phyloP scores from a whole-genome alignment of 352 stramenopile species.

The Phytophthora rubi region DNA sequence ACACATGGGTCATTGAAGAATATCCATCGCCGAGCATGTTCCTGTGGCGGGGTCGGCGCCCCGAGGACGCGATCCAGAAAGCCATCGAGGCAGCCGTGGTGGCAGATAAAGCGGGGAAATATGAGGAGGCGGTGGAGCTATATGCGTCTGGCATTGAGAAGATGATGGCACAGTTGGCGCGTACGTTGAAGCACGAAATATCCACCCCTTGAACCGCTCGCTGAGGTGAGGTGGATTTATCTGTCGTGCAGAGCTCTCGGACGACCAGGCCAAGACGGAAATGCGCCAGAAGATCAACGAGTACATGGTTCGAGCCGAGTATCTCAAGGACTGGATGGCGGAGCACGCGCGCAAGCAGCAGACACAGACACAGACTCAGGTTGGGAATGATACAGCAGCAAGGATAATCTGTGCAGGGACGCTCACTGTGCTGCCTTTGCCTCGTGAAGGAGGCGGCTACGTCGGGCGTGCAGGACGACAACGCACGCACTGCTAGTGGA shows the following conservation, averaged over 20 bases:
- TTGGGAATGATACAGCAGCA: background rate
- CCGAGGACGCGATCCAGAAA: constrained; percentile 54
- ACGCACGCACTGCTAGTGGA: constrained; percentile 12
- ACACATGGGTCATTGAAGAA: background rate
- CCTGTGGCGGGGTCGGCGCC: constrained; percentile 41
- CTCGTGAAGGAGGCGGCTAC: constrained; percentile 10
- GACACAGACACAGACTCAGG: constrained; percentile 18
- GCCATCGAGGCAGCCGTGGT: constrained; percentile 59
- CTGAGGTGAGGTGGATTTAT: background rate
- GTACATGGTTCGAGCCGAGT: constrained; percentile 82
- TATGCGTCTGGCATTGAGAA: constrained; percentile 80
- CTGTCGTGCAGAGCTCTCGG: constrained; percentile 37
- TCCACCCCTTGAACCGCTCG: background rate
- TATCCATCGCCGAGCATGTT: constrained; percentile 43
- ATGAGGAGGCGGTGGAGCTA: constrained; percentile 63
- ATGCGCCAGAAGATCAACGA: constrained; percentile 69
- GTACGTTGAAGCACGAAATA: constrained; percentile 40
- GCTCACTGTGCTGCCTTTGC: background rate
- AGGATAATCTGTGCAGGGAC: background rate
- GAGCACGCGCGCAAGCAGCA: constrained; percentile 26
- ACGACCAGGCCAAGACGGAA: constrained; percentile 42
- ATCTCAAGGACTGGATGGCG: constrained; percentile 56
- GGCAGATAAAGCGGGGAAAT: constrained; percentile 55
- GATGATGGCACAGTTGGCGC: constrained; percentile 67
- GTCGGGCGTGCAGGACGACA: background rate